phyloP scores from a whole-genome alignment of 1,284 basidiomycete genomes.

The Naganishia cerealis region DNA sequence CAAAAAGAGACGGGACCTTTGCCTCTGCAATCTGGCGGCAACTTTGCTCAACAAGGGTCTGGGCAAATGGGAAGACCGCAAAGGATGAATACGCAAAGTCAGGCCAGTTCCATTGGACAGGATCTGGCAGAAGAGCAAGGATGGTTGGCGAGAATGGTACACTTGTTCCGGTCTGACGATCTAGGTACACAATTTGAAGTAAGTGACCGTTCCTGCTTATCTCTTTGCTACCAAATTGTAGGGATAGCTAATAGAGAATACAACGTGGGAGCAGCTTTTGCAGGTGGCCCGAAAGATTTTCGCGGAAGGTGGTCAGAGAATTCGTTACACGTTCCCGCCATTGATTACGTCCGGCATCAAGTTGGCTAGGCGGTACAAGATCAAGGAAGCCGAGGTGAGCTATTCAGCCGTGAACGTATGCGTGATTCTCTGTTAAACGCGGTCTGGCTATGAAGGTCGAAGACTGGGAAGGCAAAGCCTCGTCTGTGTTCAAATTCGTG shows the following conservation, averaged over 20 bases:
- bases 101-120: conserved; percentile 68
- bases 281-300: conserved; percentile 85
- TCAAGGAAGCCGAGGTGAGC: conserved; percentile 57
- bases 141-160: conserved; percentile 93
- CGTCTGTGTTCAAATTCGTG: conserved; percentile 82
- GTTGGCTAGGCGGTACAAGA: conserved; percentile 82
- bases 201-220: conserved; percentile 40
- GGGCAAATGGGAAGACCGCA: conserved; percentile 62
- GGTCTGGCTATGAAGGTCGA: conserved; percentile 61
- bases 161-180: conserved; percentile 81
- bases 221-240: neutral
- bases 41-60: conserved; percentile 42
- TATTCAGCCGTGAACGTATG: neutral
- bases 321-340: conserved; percentile 90
- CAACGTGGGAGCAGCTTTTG: conserved; percentile 62
- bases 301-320: conserved; percentile 84
- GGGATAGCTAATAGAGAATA: conserved; percentile 6
- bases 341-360: conserved; percentile 87
- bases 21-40: conserved; percentile 41
- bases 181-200: conserved; percentile 84
- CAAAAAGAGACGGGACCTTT: conserved; percentile 64
- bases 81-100: conserved; percentile 42
- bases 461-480: conserved; percentile 79
- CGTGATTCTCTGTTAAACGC: conserved; percentile 28
- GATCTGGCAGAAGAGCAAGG: conserved; percentile 95